Percentiles rank a stretch among this genome's conserved stretches.
Evolutionary conservation across 2,329 filamentous ascomycete species (phyloP).

Genomic region (Paracorniculantispora psalliotae): DNA sequence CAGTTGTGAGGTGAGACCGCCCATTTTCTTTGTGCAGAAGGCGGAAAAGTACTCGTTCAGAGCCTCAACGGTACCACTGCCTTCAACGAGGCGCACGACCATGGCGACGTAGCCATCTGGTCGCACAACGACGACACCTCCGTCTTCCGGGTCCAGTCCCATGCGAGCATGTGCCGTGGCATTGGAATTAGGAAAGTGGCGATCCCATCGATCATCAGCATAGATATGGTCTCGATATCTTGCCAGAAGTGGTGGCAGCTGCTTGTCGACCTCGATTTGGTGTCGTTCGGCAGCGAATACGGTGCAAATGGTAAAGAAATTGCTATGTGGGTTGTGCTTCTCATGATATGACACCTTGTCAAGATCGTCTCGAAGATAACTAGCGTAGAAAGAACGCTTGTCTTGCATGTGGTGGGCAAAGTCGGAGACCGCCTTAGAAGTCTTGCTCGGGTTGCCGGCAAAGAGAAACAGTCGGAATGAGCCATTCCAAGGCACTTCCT

Average conservation of each 20-base stretch:
- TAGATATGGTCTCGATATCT: slow-evolving; percentile 81
- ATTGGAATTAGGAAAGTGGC: slow-evolving; percentile 60
- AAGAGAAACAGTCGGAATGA: slow-evolving; percentile 84
- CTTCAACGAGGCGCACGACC: slow-evolving; percentile 68
- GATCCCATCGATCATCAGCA: slow-evolving; percentile 76
- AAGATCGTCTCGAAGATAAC: slow-evolving; percentile 59
- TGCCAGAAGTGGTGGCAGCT: slow-evolving; percentile 65
- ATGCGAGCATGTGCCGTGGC: slow-evolving; percentile 83
- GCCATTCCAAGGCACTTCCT: slow-evolving; percentile 83
- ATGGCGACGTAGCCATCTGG: slow-evolving; percentile 85
- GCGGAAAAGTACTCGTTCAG: slow-evolving; percentile 76
- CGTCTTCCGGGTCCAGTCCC: slow-evolving; percentile 67
- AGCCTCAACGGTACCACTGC: slow-evolving; percentile 72
- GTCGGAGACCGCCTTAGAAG: slow-evolving; percentile 61
- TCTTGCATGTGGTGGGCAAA: slow-evolving; percentile 61
- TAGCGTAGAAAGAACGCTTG: slow-evolving; percentile 66
- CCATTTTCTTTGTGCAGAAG: slow-evolving; percentile 61
- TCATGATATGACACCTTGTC: slow-evolving; percentile 68
- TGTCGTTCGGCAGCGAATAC: slow-evolving; percentile 65
- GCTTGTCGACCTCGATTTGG: slow-evolving; percentile 65
- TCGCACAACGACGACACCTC: slow-evolving; percentile 76
- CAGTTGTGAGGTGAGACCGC: slow-evolving; percentile 26
- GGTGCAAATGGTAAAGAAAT: slow-evolving; percentile 74
- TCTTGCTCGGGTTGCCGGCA: slow-evolving; percentile 61
- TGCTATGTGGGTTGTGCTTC: slow-evolving; percentile 76